Base-by-base conservation (phyloP, 257 asterid genomes). In the Salvia rosmarinus region DNA sequence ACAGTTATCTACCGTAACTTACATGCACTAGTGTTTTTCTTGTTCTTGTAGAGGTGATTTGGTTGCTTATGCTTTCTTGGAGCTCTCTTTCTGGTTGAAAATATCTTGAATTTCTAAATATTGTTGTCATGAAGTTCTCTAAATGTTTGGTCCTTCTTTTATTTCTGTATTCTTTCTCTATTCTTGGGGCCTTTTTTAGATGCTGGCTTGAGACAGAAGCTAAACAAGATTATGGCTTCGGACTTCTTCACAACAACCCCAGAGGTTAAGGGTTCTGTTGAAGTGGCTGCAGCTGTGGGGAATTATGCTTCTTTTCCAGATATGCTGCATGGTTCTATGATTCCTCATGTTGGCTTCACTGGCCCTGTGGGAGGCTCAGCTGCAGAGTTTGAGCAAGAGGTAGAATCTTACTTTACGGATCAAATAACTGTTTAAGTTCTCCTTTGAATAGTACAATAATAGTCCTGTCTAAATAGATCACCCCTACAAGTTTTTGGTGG, bases 241-340 rank as follows among this genome's bases (percentile, higher is more conserved):
- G 90, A 86, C 34, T 88, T 84, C 79, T 84, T 80, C 70, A 85
- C 87, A 4, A 70, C 80, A 4, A 75, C 80, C 6, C 90, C 92
- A n/a, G 84, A 83, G 77, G 73, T 88, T 68, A 83, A 64, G 78
- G 85, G 79, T 73, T 88, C 92, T 30, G 81, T 67, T 76, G 91
- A 87, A 73, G 79, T 88, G 80, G 87, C 79, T 9, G 87, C 89
- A 62, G 86, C 89, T 72, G 87, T 72, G 57, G 79, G 83, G n/a
- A 82, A 73, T 55, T 84, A 81, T 79, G 71, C 78, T 19, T 73
- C 87, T 65, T 88, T 81, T 74, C 81, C 77, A 58, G 83, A 69
- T 71, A 87, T 86, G 19, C 71, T 67, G 19, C 86, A 85, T 23
- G 84, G 65, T 46, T 54, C 82, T 28, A 67, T 71, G 37, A 65